Base-by-base conservation (phyloP, 768 basidiomycete species). In the Fistulinella prunicolor region DNA sequence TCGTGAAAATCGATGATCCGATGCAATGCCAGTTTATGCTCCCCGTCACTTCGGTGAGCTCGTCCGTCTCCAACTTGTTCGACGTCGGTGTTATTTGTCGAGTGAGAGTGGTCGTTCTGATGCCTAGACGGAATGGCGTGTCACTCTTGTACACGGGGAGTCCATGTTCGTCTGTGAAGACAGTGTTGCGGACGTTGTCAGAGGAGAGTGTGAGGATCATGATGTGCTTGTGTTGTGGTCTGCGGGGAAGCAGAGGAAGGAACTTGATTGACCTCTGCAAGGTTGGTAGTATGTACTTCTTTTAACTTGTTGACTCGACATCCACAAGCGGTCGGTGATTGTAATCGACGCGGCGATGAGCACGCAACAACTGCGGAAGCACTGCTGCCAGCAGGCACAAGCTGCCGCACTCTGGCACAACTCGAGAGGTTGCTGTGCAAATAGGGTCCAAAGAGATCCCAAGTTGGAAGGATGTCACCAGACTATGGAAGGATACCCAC, bases 1-100 rank as follows among this genome's bases (percentile, higher is more conserved):
- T 62, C 9, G 46, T 58, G 42, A 73, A 57, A 21, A 58, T 56
- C 9, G 70, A 64, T 1, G 68, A 61, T 9, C 53, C 47, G n/a
- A 69, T 17, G 9, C 45, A 41, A 14, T 58, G 56, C 66, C 70
- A 71, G 4, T 65, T 59, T 13, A 74, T 70, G 37, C 56, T 46
- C 14, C 64, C 69, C 36, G 71, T 39, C 6, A 59, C 51, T 4
- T 61, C 57, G 24, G 59, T 63, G n/a, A 55, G 51, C 37, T 64
- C 60, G 1, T 42, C 50, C 44, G 43, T 47, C n/a, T 40, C 49
- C 10, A 17, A 14, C 9, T 6, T 14, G 30, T 36, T 17, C 20
- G 54, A n/a, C 39, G 49, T 16, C n/a, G 38, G 19, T 41, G 28
- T 10, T 13, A 2, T 38, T 28, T 54, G 46, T 36, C 49, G 50